Evolutionary conservation across 2,329 filamentous ascomycete species (phyloP).

Genomic region (Penicillium thymicola): DNA sequence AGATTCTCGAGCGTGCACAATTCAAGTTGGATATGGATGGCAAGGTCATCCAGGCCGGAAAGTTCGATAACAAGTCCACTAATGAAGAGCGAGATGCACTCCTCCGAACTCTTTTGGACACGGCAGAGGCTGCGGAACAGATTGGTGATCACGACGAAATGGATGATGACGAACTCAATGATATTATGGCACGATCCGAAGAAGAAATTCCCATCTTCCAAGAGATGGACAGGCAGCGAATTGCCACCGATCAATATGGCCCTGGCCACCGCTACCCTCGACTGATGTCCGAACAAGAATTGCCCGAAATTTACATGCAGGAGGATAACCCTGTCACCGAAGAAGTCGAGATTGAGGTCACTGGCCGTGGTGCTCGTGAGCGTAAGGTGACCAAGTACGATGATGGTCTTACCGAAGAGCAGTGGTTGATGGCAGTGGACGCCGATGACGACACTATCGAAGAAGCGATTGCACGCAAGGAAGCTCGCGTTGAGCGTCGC

Average conservation of each 20-base stretch:
- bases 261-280: conserved; percentile 66
- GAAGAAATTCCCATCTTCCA: conserved; percentile 76
- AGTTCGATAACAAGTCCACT: conserved; percentile 99
- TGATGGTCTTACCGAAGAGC: conserved; percentile 95
- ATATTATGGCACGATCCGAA: conserved; percentile 87
- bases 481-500: conserved; percentile 77
- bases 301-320: conserved; percentile 89
- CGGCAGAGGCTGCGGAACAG: conserved; percentile 63
- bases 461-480: conserved; percentile 85
- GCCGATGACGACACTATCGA: conserved; percentile 94
- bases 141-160: conserved; percentile 92
- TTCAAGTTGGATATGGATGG: conserved; percentile 99
- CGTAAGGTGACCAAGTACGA: conserved; percentile 93
- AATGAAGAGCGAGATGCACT: conserved; percentile 98
- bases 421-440: conserved; percentile 97
- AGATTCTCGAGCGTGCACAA: conserved; percentile 93
- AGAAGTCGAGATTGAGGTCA: conserved; percentile 68
- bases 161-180: conserved; percentile 96
- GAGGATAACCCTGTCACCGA: conserved; percentile 80
- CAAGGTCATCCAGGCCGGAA: conserved; percentile 98
- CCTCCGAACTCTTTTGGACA: conserved; percentile 87
- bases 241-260: conserved; percentile 67
- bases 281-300: conserved; percentile 79
- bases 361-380: conserved; percentile 89
- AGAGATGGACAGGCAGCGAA: conserved; percentile 73